A percentile compares a stretch with the other conserved stretches of the same genome.
Conservation (phyloP, 306 rosid species). For the Prunus padus region DNA sequence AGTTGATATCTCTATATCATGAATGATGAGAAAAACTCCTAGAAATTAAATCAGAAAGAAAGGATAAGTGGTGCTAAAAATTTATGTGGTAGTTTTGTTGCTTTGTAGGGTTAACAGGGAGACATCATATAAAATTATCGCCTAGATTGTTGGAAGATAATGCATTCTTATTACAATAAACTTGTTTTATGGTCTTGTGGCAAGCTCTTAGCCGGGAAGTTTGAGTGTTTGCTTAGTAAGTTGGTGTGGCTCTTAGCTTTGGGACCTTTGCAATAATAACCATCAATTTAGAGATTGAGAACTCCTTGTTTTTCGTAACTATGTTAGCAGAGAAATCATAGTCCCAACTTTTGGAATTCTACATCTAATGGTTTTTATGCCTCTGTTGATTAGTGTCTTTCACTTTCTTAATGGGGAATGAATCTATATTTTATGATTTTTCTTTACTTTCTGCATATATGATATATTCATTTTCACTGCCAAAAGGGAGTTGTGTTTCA, state of each 20-base stretch:
- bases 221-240: neutral
- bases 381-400: neutral
- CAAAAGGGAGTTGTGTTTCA: neutral
- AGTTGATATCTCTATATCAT: neutral
- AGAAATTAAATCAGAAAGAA: neutral
- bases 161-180: neutral
- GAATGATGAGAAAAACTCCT: neutral
- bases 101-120: neutral
- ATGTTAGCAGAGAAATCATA: neutral
- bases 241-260: neutral
- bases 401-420: neutral
- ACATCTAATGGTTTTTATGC: neutral
- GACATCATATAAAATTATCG: neutral
- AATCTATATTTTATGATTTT: neutral
- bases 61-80: neutral
- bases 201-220: neutral
- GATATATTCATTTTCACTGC: neutral
- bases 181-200: neutral
- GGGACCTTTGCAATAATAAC: neutral
- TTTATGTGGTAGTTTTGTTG: neutral
- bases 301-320: neutral
- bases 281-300: neutral
- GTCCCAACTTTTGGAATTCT: neutral
- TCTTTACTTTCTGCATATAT: neutral
- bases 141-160: conserved; percentile 6